Evolutionary conservation across 805 yeast species (phyloP).

Genomic region (baker's yeast (Saccharomyces cerevisiae)): DNA sequence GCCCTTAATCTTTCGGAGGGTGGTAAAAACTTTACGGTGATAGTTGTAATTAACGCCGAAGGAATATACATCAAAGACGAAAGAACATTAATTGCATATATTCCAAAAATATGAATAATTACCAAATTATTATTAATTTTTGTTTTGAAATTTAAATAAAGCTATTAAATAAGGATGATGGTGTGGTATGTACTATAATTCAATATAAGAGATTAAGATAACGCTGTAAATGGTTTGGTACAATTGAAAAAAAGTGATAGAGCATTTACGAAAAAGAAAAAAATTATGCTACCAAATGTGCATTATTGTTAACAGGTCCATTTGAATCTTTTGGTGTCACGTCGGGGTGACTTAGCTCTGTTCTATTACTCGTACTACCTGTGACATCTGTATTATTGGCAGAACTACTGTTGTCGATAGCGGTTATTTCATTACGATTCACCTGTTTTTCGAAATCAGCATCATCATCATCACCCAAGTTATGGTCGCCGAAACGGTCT

Average conservation of each 20-base stretch:
- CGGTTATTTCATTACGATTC: not conserved
- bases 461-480: not conserved
- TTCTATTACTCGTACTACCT: not conserved
- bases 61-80: not conserved
- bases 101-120: not conserved
- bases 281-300: not conserved
- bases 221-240: not conserved
- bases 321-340: not conserved
- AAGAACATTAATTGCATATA: not conserved
- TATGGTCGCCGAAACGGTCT: too few relatives aligned
- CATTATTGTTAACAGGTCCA: not conserved
- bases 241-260: not conserved
- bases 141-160: not conserved
- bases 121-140: not conserved
- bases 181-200: not conserved
- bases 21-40: not conserved
- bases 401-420: not conserved
- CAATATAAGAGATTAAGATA: not conserved
- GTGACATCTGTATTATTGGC: not conserved
- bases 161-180: not conserved
- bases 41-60: not conserved
- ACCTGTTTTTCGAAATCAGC: not conserved
- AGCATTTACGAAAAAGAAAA: not conserved
- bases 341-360: not conserved
- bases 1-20: not conserved